These are phyloP conservation scores for Sporobolomyces phaffii DNA, from an alignment of 768 basidiomycete species.

Conservation along the genomic window DNA sequence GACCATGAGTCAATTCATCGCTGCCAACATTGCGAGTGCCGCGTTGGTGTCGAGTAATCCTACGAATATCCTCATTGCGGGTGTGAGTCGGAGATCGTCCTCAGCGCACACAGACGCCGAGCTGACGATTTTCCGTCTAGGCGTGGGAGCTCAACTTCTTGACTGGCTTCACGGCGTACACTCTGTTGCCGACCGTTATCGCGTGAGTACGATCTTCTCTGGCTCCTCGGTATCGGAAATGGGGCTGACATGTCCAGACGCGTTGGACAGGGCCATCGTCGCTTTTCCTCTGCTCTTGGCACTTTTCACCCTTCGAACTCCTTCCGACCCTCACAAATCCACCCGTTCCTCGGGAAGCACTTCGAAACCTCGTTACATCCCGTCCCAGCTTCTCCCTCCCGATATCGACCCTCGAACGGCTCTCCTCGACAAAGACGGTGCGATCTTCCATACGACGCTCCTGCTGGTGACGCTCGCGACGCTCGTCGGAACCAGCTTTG, in stretches of 20 bases:
- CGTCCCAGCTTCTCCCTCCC: slow-evolving; percentile 37
- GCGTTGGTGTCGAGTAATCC: slow-evolving; percentile 78
- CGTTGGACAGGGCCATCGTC: slow-evolving; percentile 50
- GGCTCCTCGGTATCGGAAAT: fast-evolving
- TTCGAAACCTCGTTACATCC: slow-evolving; percentile 27
- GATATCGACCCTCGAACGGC: slow-evolving; percentile 55
- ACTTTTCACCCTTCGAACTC: slow-evolving; percentile 46
- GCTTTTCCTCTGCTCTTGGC: slow-evolving; percentile 53
- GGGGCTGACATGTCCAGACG: slow-evolving; percentile 46
- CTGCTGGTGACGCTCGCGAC: slow-evolving; percentile 64
- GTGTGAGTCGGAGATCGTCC: slow-evolving; percentile 43
- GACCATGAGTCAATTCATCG: slow-evolving; percentile 51
- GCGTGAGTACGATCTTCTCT: slow-evolving; percentile 45
- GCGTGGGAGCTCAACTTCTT: slow-evolving; percentile 42
- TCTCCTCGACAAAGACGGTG: slow-evolving; percentile 67
- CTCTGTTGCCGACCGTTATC: slow-evolving; percentile 68
- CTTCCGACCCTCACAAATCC: slow-evolving; percentile 41
- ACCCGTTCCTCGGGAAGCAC: neutral
- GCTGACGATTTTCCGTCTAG: slow-evolving; percentile 1
- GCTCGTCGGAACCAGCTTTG: slow-evolving; percentile 64
- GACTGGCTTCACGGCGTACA: slow-evolving; percentile 40
- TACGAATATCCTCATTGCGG: slow-evolving; percentile 87
- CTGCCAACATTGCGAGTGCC: slow-evolving; percentile 52
- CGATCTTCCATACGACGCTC: slow-evolving; percentile 64
- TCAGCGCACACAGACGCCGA: fast-evolving